Evolutionary conservation across 2,329 filamentous ascomycete genomes (phyloP), one percentile per base, ranked within the genome.

Genomic region (Colletotrichum sojae): DNA sequence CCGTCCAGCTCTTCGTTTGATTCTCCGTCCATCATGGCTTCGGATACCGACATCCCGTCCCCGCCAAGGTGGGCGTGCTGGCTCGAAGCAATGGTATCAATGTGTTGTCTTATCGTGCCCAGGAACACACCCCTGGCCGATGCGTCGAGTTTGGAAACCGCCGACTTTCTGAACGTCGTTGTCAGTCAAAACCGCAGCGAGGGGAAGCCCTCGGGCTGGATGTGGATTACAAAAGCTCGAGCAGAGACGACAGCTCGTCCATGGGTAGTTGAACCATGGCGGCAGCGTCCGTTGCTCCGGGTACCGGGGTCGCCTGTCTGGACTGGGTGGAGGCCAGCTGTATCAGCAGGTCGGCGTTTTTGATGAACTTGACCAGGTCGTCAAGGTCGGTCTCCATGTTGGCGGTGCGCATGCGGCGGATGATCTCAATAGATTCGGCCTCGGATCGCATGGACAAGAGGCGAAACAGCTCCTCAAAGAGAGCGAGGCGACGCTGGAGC

Each of bases 311-410:
- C 10, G 58, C 20, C 25, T 62, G 39, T n/a, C 58, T 53, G n/a
- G 65, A 31, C 39, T 46, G 27, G 36, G 22, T 39, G 5, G 66
- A 67, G 63, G 67, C 57, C 13, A 70, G 58, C 16, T 67, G 56
- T 20, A 70, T 67, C 59, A 70, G n/a, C 12, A 72, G 13, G 45
- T 72, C 71, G n/a, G 68, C 71, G 31, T 69, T 62, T 3, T 69
- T 71, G n/a, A 72, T 71, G 20, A 72, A 69, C 31, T 62, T 69
- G 54, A 72, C 36, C 2, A 72, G 57, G 8, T 71, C 62, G 9
- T 61, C 71, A 1, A 72, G 56, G 6, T 67, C 71, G 8, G 64
- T 65, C 2, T 65, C 43, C 2, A 69, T 48, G 5, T 71, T 69
- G n/a, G 65, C 22, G 13, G 40, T 69, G 9, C 71, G 71, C 46